These are phyloP conservation scores for Gnomoniopsis smithogilvyi DNA, from an alignment of 2,329 filamentous ascomycete species.

Conservation along the genomic window DNA sequence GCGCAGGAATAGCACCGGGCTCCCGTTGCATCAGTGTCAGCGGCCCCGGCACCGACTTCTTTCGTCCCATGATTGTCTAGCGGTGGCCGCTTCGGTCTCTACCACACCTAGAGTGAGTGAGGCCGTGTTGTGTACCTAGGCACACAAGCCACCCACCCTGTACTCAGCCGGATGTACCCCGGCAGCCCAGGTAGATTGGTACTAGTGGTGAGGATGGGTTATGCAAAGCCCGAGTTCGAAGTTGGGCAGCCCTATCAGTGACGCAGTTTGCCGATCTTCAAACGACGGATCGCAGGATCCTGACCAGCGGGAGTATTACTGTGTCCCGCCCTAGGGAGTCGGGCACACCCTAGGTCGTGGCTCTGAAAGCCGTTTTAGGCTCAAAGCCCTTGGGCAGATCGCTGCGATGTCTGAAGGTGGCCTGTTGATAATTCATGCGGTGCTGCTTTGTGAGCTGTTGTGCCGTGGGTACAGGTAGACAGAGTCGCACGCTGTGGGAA, in stretches of 20 bases:
- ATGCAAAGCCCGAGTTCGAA: neutral
- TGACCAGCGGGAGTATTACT: too few relatives aligned
- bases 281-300: too few relatives aligned
- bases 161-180: too few relatives aligned
- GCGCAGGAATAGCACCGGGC: neutral
- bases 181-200: too few relatives aligned
- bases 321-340: too few relatives aligned
- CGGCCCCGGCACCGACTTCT: constrained; percentile 16
- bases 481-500: too few relatives aligned
- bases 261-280: too few relatives aligned
- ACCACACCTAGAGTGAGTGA: neutral
- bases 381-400: neutral
- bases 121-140: neutral
- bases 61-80: constrained; percentile 12
- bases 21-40: neutral
- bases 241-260: too few relatives aligned
- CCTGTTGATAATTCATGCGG: neutral
- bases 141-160: too few relatives aligned
- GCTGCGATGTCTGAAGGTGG: neutral
- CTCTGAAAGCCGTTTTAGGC: neutral
- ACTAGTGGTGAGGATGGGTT: too few relatives aligned
- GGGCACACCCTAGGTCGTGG: neutral
- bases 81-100: neutral
- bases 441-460: neutral
- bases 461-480: neutral